Base-by-base conservation (phyloP, 2,329 filamentous ascomycete species). In the Ascochyta koolunga region DNA sequence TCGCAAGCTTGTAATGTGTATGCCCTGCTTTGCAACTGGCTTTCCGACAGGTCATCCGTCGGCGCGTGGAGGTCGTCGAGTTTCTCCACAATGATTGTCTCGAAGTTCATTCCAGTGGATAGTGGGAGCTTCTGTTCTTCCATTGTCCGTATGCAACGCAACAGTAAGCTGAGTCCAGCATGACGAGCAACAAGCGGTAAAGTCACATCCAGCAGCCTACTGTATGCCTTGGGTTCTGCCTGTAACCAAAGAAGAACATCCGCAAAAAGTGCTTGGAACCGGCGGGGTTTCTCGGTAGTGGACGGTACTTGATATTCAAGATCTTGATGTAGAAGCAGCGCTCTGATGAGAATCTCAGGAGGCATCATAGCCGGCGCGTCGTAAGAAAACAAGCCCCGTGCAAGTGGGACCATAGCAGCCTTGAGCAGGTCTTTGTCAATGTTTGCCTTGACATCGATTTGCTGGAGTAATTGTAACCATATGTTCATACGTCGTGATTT, bases 381-480 rank as follows among this genome's bases (percentile, higher is more conserved):
- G n/a, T 27, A 22, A 6, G 9, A 16, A 25, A 5, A n/a, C 11
- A 49, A 18, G 1, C 13, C 15, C 10, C 22, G 24, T 19, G 51
- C 51, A 6, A 54, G 44, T 2, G 39, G n/a, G 6, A 32, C 3
- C n/a, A 42, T 16, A 7, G 46, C 41, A 36, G 36, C 36, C 4
- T 37, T 25, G 21, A 55, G 37, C 24, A 55, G 31, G 25, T 18
- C 19, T 4, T 41, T 42, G 15, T 29, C 18, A n/a, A 3, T 15
- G 25, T 16, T 21, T 24, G 32, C 24, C 16, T 36, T 57, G 9
- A 11, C 10, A 38, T 68, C 65, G 9, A 68, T 31, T 13, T 27
- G 29, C 24, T 64, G 54, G 11, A 68, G 56, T n/a, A 70, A 31
- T 22, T 44, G 47, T 21, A 68, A 42, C 67, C 67, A 69, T 10